Evolutionary conservation across 495 filamentous ascomycete species (phyloP).

Genomic region (Penicillium cataractarum): DNA sequence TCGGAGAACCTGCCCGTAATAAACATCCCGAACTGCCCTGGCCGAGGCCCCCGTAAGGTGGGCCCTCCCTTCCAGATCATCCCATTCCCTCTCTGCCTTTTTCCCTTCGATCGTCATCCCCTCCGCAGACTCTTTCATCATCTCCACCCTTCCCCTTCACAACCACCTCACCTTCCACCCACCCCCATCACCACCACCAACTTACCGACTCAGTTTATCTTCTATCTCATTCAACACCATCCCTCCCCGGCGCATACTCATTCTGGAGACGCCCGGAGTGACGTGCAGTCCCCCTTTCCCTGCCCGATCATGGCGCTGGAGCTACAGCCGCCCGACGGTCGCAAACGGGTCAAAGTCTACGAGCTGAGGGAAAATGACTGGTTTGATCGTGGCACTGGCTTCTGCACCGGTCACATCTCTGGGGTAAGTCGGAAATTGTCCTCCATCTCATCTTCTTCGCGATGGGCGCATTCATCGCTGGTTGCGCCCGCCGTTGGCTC

Average conservation of each 20-base stretch:
- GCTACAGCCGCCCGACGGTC: slow-evolving; percentile 78
- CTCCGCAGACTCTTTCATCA: slow-evolving; percentile 33
- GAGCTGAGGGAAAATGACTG: slow-evolving; percentile 98
- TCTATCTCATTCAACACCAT: neutral
- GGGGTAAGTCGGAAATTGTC: slow-evolving; percentile 62
- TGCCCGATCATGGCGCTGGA: slow-evolving; percentile 78
- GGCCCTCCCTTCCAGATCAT: slow-evolving; percentile 21
- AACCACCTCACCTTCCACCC: slow-evolving; percentile 11
- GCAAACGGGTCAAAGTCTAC: slow-evolving; percentile 98
- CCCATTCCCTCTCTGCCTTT: slow-evolving; percentile 14
- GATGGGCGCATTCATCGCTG: neutral
- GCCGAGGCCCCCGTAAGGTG: slow-evolving; percentile 30
- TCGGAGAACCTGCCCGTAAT: slow-evolving; percentile 1
- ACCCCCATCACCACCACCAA: slow-evolving; percentile 10
- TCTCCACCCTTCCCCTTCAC: slow-evolving; percentile 20
- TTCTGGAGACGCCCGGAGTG: slow-evolving; percentile 48
- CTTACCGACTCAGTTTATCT: slow-evolving; percentile 6
- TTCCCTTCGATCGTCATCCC: slow-evolving; percentile 33
- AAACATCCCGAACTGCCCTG: slow-evolving; percentile 11
- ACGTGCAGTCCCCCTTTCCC: slow-evolving; percentile 42
- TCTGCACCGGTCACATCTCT: slow-evolving; percentile 79
- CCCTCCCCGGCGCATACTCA: slow-evolving; percentile 24
- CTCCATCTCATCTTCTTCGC: slow-evolving; percentile 1
- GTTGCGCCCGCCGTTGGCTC: slow-evolving; percentile 7
- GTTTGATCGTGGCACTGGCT: slow-evolving; percentile 96